Conservation (phyloP, 495 filamentous ascomycete genomes). For the Penicillium daleae region DNA sequence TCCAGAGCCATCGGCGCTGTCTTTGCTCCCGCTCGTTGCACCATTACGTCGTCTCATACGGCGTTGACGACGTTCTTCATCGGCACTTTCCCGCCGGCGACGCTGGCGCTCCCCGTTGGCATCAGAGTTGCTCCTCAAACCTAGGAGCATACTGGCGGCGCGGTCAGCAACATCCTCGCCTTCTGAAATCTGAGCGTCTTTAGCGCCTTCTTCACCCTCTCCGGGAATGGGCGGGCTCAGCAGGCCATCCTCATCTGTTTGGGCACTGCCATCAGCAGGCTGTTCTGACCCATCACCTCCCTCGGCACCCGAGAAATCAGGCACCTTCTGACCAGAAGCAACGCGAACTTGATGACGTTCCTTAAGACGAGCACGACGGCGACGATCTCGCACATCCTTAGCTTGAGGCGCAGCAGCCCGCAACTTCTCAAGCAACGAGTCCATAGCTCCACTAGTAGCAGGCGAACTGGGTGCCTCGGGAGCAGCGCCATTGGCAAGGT, state of each 20-base stretch:
- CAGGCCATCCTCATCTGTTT: slow-evolving; percentile 37
- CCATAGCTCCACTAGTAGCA: slow-evolving; percentile 89
- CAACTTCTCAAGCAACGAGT: slow-evolving; percentile 92
- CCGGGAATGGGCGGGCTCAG: slow-evolving; percentile 43
- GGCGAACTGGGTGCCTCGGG: slow-evolving; percentile 63
- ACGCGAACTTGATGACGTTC: slow-evolving; percentile 91
- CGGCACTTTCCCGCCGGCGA: slow-evolving; percentile 66
- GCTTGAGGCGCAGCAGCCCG: slow-evolving; percentile 90
- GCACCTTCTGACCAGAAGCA: slow-evolving; percentile 82
- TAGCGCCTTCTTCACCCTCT: slow-evolving; percentile 44
- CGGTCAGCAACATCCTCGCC: slow-evolving; percentile 81
- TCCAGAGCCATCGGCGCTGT: slow-evolving; percentile 43
- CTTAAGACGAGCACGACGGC: slow-evolving; percentile 84
- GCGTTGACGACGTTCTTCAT: slow-evolving; percentile 68
- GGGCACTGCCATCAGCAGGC: slow-evolving; percentile 28
- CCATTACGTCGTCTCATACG: slow-evolving; percentile 60
- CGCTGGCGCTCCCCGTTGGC: slow-evolving; percentile 60
- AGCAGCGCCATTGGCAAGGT: slow-evolving; percentile 50
- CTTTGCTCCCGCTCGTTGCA: slow-evolving; percentile 50
- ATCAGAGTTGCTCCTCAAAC: slow-evolving; percentile 68
- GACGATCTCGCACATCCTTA: slow-evolving; percentile 81
- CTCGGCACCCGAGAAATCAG: slow-evolving; percentile 61
- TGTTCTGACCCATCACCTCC: slow-evolving; percentile 32
- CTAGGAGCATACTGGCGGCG: slow-evolving; percentile 80
- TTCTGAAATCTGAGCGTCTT: slow-evolving; percentile 52